These are phyloP conservation scores for Hygrocybe punicea DNA, from an alignment of 768 basidiomycete genomes.

Conservation along the genomic window DNA sequence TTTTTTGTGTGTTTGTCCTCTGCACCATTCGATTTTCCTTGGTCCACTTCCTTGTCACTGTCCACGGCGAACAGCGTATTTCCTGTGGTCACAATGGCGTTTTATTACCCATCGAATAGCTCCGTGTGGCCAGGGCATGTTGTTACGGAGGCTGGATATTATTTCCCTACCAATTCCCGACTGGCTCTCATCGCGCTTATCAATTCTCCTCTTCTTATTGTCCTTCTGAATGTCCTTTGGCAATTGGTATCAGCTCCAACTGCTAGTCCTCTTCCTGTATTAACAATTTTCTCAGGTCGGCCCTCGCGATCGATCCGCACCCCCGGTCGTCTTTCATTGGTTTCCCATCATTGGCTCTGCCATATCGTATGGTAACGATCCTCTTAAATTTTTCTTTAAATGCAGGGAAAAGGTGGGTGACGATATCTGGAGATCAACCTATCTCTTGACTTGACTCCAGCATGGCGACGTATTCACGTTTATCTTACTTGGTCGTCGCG, in stretches of 20 bases:
- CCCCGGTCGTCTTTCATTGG: slow-evolving; percentile 92
- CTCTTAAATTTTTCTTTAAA: slow-evolving; percentile 79
- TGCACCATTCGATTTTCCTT: too few relatives aligned
- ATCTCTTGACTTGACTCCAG: slow-evolving; percentile 40
- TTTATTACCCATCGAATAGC: slow-evolving; percentile 27
- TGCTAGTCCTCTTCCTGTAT: not conserved
- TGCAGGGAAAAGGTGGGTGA: slow-evolving; percentile 69
- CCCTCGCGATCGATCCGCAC: slow-evolving; percentile 66
- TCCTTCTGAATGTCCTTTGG: slow-evolving; percentile 70
- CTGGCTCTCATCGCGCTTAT: slow-evolving; percentile 49
- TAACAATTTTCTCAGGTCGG: slow-evolving; percentile 45
- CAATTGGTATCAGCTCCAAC: slow-evolving; percentile 64
- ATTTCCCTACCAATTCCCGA: slow-evolving; percentile 38
- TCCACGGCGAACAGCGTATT: not conserved
- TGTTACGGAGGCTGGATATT: slow-evolving; percentile 34
- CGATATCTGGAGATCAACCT: not conserved
- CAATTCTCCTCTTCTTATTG: slow-evolving; percentile 63
- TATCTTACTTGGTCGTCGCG: slow-evolving; percentile 79
- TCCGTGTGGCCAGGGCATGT: slow-evolving; percentile 44
- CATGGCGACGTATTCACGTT: slow-evolving; percentile 98
- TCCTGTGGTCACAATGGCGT: not conserved
- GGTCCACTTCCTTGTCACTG: too few relatives aligned
- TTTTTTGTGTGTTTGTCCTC: too few relatives aligned
- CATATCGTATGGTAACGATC: slow-evolving; percentile 86
- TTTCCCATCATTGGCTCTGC: slow-evolving; percentile 90